Base-by-base conservation (phyloP, 176 grass and related monocot genomes). In the Thalia dealbata region DNA sequence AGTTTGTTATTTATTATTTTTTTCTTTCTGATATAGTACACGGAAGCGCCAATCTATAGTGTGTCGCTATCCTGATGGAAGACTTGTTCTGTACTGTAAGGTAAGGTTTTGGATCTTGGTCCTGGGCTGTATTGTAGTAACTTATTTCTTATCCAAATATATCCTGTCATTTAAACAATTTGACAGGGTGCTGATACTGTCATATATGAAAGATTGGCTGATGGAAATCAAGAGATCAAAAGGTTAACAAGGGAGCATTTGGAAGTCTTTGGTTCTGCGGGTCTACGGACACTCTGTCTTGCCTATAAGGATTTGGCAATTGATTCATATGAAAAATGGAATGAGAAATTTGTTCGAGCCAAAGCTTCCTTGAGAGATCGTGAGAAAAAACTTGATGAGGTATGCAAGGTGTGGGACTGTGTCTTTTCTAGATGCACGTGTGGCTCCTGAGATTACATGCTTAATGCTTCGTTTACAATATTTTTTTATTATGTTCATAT, bases 321-420 rank as follows among this genome's bases (percentile, higher is more conserved):
- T 56, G 90, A 95, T 54, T 71, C 85, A 61, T 99, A 95, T 27
- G 88, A 99, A 91, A 91, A 69, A 67, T 99, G 95, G 95, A 99
- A 99, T 52, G 87, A 91, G 75, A 99, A 99, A 82, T 99, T 99
- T 75, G 78, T 95, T 80, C 95, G 91, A 82, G 95, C 95, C 22
- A 99, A 99, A 86, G 93, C 95, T 69, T 92, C 95, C 74, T 69
- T 99, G 78, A 81, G 88, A 29, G 95, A 99, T 45, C 90, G 95
- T 29, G 95, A 99, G 78, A 99, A 91, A 71, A 99, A 95, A 79
- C 88, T 99, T 61, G 90, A 99, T 81, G 95, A 95, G 95, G 95
- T 87, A 74, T 73, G 71, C 7, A 12, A 23, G 29, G 29, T 3
- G 18, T 52, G 24, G 28, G 22, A 29, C 44, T 52, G 5, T n/a